Percentiles rank a stretch among this genome's conserved stretches.
Conservation (phyloP, 257 asterid species). For the Thymus quinquecostatus region DNA sequence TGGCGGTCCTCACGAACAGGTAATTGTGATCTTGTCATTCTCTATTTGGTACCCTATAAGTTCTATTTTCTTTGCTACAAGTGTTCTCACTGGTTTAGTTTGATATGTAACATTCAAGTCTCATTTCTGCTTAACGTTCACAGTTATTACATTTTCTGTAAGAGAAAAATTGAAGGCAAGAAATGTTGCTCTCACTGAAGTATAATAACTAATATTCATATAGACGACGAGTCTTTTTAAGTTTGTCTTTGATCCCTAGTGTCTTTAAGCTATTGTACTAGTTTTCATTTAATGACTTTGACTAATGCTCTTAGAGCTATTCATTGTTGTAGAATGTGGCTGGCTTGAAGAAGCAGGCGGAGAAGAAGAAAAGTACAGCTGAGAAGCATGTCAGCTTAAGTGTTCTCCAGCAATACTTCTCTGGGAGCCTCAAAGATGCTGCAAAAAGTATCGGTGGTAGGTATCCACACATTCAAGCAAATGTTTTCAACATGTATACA, state of each 20-base stretch:
- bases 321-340: constrained; percentile 39
- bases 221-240: not conserved
- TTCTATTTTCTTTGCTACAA: not conserved
- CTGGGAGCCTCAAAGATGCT: constrained; percentile 95
- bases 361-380: constrained; percentile 72
- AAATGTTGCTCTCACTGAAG: not conserved
- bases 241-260: not conserved
- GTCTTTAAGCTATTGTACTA: not conserved
- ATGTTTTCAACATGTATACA: not conserved
- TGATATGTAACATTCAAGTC: constrained; percentile 2
- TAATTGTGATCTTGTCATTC: constrained; percentile 26
- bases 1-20: constrained; percentile 48
- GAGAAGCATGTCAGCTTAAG: constrained; percentile 87
- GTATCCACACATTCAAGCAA: constrained; percentile 28
- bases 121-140: not conserved
- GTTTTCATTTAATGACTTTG: constrained; percentile 11
- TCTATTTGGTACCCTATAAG: constrained; percentile 1
- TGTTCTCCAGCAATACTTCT: constrained; percentile 81
- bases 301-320: constrained; percentile 13
- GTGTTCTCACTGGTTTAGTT: not conserved
- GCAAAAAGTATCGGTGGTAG: constrained; percentile 96
- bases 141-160: not conserved
- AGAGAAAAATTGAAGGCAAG: not conserved
- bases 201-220: not conserved
- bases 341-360: constrained; percentile 48